Base-by-base conservation (phyloP, 2,329 filamentous ascomycete species). In the Fusarium humuli region DNA sequence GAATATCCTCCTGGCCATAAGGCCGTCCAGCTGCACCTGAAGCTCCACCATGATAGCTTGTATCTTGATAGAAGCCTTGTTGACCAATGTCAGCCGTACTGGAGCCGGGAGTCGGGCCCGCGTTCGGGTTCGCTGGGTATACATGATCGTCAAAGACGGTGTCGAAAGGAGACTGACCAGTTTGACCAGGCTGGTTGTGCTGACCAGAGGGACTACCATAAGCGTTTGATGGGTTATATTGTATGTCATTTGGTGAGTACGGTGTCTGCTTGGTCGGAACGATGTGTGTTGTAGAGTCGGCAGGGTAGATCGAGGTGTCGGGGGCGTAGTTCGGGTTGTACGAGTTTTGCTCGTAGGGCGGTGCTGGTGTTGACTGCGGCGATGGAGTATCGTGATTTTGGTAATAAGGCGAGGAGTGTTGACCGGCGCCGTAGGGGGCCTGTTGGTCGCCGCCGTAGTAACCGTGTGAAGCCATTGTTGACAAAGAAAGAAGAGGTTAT, bases 141-240 rank as follows among this genome's bases (percentile, higher is more conserved):
- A 86, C 84, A 79, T 90, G 83, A 77, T 92, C 90, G 79, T 91
- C 89, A 77, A 92, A 92, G 59, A 90, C 87, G 49, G 86, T 87
- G 57, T 89, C 87, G 76, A 91, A 91, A 12, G 90, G 89, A 22
- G 88, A 86, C 74, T 73, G 81, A 48, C 77, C 78, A 27, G 78
- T 78, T 61, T 79, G 76, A 34, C 77, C 77, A 52, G 79, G 79
- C 29, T 77, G 78, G 48, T 75, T 47, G 42, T 68, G 69, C 72
- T 79, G 77, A 4, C 78, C 57, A 32, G 64, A 52, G 47, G 60
- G 64, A 72, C 53, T 61, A 56, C 58, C 61, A 79, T 76, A 73
- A 69, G 66, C 67, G 64, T 70, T 65, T 45, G 57, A 65, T 44
- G 66, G 69, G 23, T 65, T 46, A 41, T 73, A 74, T 29, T 73